A percentile compares a stretch with the other conserved stretches of the same genome.
Evolutionary conservation across 768 basidiomycete genomes (phyloP).

Genomic region (Tulasnella sp.): DNA sequence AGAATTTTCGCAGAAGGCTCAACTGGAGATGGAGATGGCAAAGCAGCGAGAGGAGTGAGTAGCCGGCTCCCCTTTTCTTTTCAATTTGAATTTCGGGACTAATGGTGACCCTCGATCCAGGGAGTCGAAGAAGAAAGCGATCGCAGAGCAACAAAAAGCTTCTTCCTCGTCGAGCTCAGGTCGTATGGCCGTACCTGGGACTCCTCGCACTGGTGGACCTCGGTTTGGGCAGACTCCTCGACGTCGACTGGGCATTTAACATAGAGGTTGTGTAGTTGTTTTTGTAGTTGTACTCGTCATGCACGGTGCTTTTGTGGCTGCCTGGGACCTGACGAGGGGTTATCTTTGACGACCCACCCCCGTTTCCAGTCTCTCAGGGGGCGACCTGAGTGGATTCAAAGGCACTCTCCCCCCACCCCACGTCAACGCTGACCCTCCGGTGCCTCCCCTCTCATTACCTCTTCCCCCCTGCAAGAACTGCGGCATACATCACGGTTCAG

Average conservation of each 20-base stretch:
- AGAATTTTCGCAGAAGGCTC: conserved; percentile 88
- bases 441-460: background rate
- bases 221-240: conserved; percentile 73
- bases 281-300: background rate
- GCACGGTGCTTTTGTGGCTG: background rate
- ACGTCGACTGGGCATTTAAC: conserved; percentile 62
- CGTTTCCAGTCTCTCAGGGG: background rate
- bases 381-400: background rate
- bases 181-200: conserved; percentile 74
- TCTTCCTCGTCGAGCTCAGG: conserved; percentile 46
- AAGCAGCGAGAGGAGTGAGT: conserved; percentile 66
- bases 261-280: background rate
- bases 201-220: conserved; percentile 63
- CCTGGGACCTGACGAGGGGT: background rate
- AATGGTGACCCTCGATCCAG: conserved; percentile 16
- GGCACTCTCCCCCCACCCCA: background rate
- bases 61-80: background rate
- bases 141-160: conserved; percentile 58
- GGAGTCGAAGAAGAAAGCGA: conserved; percentile 48
- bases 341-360: background rate
- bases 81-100: background rate
- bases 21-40: conserved; percentile 89
- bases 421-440: background rate
- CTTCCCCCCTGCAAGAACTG: background rate
- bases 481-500: background rate